Conservation (phyloP, 768 basidiomycete species). For the Rickenella mellea region DNA sequence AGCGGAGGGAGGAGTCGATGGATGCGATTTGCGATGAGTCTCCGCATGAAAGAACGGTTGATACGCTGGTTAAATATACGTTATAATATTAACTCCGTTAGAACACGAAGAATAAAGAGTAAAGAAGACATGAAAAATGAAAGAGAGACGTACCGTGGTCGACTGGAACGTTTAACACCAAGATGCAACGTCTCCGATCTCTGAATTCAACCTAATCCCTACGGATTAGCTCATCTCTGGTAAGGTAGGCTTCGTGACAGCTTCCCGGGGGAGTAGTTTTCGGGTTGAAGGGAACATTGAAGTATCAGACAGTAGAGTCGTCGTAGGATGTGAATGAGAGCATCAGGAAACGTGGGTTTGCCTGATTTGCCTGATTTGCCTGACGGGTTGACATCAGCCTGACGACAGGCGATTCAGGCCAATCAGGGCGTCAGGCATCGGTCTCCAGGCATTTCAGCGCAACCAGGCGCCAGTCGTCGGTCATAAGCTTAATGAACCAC, state of each 20-base stretch:
- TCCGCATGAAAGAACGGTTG: constrained; percentile 80
- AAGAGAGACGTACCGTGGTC: constrained; percentile 70
- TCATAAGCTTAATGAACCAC: too few species aligned
- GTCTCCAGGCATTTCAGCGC: too few species aligned
- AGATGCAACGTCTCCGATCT: constrained; percentile 36
- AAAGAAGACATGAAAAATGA: too few species aligned
- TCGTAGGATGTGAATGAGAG: too few species aligned
- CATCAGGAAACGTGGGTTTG: too few species aligned
- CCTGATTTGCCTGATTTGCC: too few species aligned
- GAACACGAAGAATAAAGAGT: constrained; percentile 1
- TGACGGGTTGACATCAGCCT: too few species aligned
- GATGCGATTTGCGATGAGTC: constrained; percentile 80
- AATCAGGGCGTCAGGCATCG: too few species aligned
- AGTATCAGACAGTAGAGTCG: constrained; percentile 73
- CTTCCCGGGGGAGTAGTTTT: constrained; percentile 2
- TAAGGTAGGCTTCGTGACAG: not conserved
- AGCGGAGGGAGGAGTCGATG: constrained; percentile 48
- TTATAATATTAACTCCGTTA: constrained; percentile 28
- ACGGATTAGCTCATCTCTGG: not conserved
- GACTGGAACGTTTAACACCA: constrained; percentile 59
- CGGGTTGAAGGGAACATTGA: constrained; percentile 55
- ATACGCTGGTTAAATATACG: constrained; percentile 82
- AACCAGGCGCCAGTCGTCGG: too few species aligned
- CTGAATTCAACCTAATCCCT: constrained; percentile 17
- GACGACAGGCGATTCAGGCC: too few species aligned